Percentiles rank a stretch among this genome's conserved stretches.
phyloP scores from a whole-genome alignment of 768 basidiomycete genomes.

The Phanerodontia chrysosporium region DNA sequence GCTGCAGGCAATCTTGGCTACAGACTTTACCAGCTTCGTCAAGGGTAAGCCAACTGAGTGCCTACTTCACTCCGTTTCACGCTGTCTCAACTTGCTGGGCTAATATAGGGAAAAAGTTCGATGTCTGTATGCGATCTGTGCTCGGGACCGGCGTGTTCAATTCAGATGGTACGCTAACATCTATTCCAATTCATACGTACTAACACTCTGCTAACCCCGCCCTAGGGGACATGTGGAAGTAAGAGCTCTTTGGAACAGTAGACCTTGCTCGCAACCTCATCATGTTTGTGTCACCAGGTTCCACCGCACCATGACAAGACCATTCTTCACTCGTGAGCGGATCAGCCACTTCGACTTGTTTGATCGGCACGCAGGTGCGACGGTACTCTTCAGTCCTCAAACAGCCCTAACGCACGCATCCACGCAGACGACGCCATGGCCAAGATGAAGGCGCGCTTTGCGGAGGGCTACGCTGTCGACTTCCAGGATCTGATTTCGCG shows the following conservation, averaged over 20 bases:
- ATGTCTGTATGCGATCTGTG: slow-evolving; percentile 30
- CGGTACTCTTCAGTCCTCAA: neutral
- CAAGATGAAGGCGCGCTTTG: slow-evolving; percentile 24
- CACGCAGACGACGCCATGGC: slow-evolving; percentile 18
- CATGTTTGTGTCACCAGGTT: slow-evolving; percentile 7
- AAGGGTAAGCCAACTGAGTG: slow-evolving; percentile 31
- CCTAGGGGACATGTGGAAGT: slow-evolving; percentile 29
- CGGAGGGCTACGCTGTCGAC: slow-evolving; percentile 27
- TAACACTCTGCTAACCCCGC: neutral
- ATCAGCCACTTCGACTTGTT: slow-evolving; percentile 33
- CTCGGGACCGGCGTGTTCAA: slow-evolving; percentile 56
- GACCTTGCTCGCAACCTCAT: neutral
- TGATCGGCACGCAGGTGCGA: slow-evolving; percentile 21
- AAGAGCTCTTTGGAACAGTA: too few relatives aligned
- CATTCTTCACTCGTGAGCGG: slow-evolving; percentile 32
- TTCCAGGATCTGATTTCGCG: slow-evolving; percentile 39
- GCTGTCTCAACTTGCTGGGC: neutral
- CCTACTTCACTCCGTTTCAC: neutral
- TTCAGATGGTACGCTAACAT: slow-evolving; percentile 36
- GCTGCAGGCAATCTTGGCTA: slow-evolving; percentile 35
- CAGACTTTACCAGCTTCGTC: slow-evolving; percentile 38
- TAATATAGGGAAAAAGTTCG: slow-evolving; percentile 23
- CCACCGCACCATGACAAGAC: slow-evolving; percentile 33
- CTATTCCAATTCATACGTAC: neutral
- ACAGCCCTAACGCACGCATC: neutral